A percentile compares a stretch with the other conserved stretches of the same genome.
phyloP scores from a whole-genome alignment of 305 asterid genomes.

The Fraxinus dipetala region DNA sequence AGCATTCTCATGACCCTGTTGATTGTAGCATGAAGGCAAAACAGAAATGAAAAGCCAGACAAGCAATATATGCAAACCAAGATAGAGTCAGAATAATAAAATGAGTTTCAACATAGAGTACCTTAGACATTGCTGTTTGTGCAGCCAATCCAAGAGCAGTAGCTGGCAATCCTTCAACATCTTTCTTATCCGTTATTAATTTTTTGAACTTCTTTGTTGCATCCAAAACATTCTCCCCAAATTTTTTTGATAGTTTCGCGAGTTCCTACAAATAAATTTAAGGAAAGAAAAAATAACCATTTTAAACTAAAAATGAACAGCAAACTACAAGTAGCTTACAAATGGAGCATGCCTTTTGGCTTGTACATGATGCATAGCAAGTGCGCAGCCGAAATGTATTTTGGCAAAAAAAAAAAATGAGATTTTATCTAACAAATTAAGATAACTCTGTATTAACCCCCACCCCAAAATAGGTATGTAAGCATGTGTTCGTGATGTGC shows the following conservation, averaged over 20 bases:
- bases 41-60: neutral
- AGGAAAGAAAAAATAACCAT: constrained; percentile 5
- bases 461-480: neutral
- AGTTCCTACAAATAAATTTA: constrained; percentile 55
- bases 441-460: neutral
- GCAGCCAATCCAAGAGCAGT: constrained; percentile 91
- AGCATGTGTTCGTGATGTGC: neutral
- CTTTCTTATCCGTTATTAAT: constrained; percentile 76
- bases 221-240: constrained; percentile 90
- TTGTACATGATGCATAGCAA: neutral
- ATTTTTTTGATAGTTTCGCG: constrained; percentile 76
- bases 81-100: constrained; percentile 7
- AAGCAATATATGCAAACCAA: neutral
- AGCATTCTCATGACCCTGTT: constrained; percentile 89
- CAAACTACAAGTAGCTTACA: neutral
- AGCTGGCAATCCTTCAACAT: constrained; percentile 83
- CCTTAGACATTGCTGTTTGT: constrained; percentile 94
- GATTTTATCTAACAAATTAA: neutral
- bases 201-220: constrained; percentile 92
- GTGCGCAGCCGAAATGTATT: neutral
- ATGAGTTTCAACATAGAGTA: constrained; percentile 20
- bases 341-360: neutral
- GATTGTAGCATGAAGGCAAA: neutral
- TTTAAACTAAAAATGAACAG: neutral
- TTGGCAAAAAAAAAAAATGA: neutral